Conservation (phyloP, 345 rosid genomes). For the Mallotus nudiflorus region DNA sequence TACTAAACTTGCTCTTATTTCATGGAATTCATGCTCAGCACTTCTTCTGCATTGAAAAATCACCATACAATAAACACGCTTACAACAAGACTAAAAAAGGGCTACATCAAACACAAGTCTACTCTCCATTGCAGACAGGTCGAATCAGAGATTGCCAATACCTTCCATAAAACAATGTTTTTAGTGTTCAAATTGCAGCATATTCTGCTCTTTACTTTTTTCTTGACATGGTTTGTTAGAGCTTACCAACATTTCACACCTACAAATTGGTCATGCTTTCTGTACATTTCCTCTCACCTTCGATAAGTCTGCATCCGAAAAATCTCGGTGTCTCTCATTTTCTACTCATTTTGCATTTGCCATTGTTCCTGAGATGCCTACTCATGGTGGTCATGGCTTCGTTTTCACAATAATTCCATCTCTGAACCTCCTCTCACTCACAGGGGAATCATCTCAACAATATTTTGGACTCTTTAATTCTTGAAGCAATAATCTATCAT, state of each 20-base stretch:
- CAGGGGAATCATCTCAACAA: background rate
- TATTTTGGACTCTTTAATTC: constrained; percentile 26
- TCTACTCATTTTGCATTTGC: constrained; percentile 18
- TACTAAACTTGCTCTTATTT: too few relatives aligned
- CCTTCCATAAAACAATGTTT: too few relatives aligned
- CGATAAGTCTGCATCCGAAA: background rate
- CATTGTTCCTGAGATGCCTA: constrained; percentile 14
- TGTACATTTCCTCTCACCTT: constrained; percentile 31
- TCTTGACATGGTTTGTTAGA: constrained; percentile 39
- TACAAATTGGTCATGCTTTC: constrained; percentile 44
- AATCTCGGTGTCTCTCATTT: constrained; percentile 20
- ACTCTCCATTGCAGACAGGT: too few relatives aligned
- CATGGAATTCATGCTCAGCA: too few relatives aligned
- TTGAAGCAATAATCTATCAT: background rate
- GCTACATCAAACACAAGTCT: too few relatives aligned
- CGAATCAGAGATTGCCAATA: too few relatives aligned
- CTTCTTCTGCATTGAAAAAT: too few relatives aligned
- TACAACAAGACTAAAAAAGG: too few relatives aligned
- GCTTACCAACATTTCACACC: constrained; percentile 42
- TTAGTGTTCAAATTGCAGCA: background rate
- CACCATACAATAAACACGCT: too few relatives aligned
- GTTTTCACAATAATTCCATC: constrained; percentile 22
- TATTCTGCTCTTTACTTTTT: background rate
- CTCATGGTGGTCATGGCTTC: constrained; percentile 21
- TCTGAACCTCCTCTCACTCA: constrained; percentile 10